These are phyloP conservation scores for Plenodomus tracheiphilus DNA, from an alignment of 2,329 filamentous ascomycete genomes.

Conservation along the genomic window DNA sequence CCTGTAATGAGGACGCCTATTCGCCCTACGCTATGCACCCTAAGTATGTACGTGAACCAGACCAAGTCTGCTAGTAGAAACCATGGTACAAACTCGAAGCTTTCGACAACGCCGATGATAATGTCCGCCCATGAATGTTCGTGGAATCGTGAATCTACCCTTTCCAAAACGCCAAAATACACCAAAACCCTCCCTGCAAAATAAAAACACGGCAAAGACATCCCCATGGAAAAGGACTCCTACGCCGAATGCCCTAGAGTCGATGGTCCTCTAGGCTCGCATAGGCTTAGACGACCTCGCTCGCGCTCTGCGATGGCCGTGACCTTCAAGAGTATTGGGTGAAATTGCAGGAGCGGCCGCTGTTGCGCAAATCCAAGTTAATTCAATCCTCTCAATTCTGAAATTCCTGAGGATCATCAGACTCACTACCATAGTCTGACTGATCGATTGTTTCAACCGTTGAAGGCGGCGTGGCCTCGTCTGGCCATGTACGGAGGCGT, in stretches of 20 bases:
- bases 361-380: not conserved
- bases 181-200: not conserved
- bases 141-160: not conserved
- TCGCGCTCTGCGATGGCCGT: too few species aligned
- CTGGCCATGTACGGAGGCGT: slow-evolving; percentile 29
- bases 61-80: too few species aligned
- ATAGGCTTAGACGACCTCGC: too few species aligned
- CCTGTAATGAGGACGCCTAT: slow-evolving; percentile 4
- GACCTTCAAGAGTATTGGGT: not conserved
- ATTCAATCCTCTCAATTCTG: slow-evolving; percentile 5
- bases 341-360: not conserved
- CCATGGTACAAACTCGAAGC: too few species aligned
- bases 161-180: not conserved
- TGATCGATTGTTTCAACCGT: slow-evolving; percentile 37
- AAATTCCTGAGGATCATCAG: slow-evolving; percentile 31
- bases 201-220: not conserved
- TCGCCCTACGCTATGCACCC: slow-evolving; percentile 26
- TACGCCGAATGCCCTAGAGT: too few species aligned
- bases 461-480: slow-evolving; percentile 35
- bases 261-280: too few species aligned
- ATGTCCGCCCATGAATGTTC: too few species aligned
- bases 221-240: too few species aligned
- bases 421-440: slow-evolving; percentile 45
- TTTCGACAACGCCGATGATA: too few species aligned
- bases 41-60: slow-evolving; percentile 1